phyloP scores from a whole-genome alignment of 2,329 filamentous ascomycete genomes.

The Colletotrichum ledebouriae region DNA sequence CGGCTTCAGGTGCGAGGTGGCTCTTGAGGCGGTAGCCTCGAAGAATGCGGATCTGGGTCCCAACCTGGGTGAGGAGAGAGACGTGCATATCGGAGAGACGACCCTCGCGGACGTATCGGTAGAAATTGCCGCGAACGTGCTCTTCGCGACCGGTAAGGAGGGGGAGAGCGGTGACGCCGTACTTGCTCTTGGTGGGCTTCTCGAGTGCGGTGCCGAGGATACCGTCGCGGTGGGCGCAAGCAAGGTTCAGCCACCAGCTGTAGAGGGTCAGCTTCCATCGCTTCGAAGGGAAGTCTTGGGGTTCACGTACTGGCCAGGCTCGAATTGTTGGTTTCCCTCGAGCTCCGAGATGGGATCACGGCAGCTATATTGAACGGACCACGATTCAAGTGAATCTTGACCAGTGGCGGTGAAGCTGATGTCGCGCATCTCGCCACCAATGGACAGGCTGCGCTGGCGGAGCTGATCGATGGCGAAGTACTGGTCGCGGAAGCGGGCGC shows the following conservation, averaged over 20 bases:
- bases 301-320: constrained; percentile 63
- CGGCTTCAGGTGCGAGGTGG: constrained; percentile 63
- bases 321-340: constrained; percentile 58
- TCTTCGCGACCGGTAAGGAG: constrained; percentile 66
- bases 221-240: constrained; percentile 68
- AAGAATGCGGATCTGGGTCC: constrained; percentile 64
- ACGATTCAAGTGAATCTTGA: constrained; percentile 50
- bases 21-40: constrained; percentile 65
- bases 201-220: constrained; percentile 62
- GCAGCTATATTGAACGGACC: constrained; percentile 51
- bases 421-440: constrained; percentile 56
- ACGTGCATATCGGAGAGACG: constrained; percentile 61
- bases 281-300: not conserved
- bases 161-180: constrained; percentile 62
- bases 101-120: constrained; percentile 62
- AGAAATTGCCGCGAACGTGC: constrained; percentile 48
- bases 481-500: constrained; percentile 57
- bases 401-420: constrained; percentile 55
- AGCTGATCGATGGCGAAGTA: constrained; percentile 62
- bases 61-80: constrained; percentile 63
- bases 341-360: constrained; percentile 54
- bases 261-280: constrained; percentile 42
- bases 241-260: constrained; percentile 71
- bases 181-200: constrained; percentile 60
- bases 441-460: constrained; percentile 53